These are phyloP conservation scores for Apiospora malaysiana DNA, from an alignment of 2,329 filamentous ascomycete species.

Conservation along the genomic window DNA sequence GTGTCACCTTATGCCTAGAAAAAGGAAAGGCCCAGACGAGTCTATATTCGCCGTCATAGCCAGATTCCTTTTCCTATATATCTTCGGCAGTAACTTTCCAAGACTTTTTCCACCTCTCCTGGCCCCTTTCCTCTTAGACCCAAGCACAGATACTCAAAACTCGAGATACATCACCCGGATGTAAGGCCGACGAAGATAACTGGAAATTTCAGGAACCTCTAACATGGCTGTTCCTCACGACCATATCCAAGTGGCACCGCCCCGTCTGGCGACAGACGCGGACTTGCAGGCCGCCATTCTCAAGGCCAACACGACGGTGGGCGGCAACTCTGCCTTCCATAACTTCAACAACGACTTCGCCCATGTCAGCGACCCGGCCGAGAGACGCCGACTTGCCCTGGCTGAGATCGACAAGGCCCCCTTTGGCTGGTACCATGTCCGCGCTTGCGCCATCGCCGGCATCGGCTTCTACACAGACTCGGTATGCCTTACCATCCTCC, in stretches of 20 bases:
- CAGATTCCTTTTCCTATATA: not conserved
- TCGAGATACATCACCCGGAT: not conserved
- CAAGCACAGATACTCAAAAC: not conserved
- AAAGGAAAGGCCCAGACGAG: not conserved
- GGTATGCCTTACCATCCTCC: not conserved
- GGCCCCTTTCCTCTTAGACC: not conserved
- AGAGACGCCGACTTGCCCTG: slow-evolving; percentile 76
- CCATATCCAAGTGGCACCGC: not conserved
- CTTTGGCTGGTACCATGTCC: slow-evolving; percentile 81
- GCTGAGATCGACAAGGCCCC: slow-evolving; percentile 79
- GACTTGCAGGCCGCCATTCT: not conserved
- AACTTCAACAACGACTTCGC: slow-evolving; percentile 76
- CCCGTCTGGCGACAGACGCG: not conserved
- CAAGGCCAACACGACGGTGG: slow-evolving; percentile 51
- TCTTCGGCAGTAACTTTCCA: not conserved
- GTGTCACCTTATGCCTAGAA: not conserved
- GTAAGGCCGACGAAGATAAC: not conserved
- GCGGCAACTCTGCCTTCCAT: slow-evolving; percentile 62
- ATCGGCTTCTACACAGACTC: slow-evolving; percentile 87
- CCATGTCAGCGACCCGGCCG: slow-evolving; percentile 69
- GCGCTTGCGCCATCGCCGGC: slow-evolving; percentile 74
- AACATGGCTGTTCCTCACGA: not conserved
- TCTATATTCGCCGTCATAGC: not conserved
- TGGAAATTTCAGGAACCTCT: not conserved
- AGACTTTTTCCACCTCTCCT: not conserved